Evolutionary conservation across 768 basidiomycete genomes (phyloP).

Genomic region (Naganishia friedmannii): DNA sequence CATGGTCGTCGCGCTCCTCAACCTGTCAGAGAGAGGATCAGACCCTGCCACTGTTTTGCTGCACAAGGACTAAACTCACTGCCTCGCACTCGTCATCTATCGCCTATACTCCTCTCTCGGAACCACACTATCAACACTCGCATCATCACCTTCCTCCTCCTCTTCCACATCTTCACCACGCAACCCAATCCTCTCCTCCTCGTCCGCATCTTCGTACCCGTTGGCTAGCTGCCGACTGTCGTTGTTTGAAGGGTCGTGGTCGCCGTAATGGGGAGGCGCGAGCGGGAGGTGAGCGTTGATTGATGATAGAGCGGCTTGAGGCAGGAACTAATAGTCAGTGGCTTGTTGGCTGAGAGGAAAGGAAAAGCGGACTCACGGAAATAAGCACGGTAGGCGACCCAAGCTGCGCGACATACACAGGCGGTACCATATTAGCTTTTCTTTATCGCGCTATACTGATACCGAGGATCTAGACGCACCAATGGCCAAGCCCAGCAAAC

Average conservation of each 20-base stretch:
- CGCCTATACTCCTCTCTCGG: constrained; percentile 19
- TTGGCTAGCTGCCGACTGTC: not conserved
- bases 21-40: too few species aligned
- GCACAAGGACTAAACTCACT: too few species aligned
- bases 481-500: constrained; percentile 67
- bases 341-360: not conserved
- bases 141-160: constrained; percentile 13
- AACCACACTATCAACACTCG: constrained; percentile 20
- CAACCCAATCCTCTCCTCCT: not conserved
- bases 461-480: constrained; percentile 58
- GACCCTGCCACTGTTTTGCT: too few species aligned
- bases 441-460: too few species aligned
- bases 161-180: not conserved
- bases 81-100: not conserved
- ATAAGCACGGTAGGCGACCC: constrained; percentile 49
- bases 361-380: constrained; percentile 36
- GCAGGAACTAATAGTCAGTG: not conserved
- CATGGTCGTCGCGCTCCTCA: too few species aligned
- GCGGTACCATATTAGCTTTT: not conserved
- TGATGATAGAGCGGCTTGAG: constrained; percentile 43
- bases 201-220: constrained; percentile 16
- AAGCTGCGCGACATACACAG: constrained; percentile 32
- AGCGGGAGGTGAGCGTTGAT: constrained; percentile 47
- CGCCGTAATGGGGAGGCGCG: constrained; percentile 37
- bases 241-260: constrained; percentile 1